Conservation (phyloP, 768 basidiomycete genomes). For the Xanthoconium stramineum region DNA sequence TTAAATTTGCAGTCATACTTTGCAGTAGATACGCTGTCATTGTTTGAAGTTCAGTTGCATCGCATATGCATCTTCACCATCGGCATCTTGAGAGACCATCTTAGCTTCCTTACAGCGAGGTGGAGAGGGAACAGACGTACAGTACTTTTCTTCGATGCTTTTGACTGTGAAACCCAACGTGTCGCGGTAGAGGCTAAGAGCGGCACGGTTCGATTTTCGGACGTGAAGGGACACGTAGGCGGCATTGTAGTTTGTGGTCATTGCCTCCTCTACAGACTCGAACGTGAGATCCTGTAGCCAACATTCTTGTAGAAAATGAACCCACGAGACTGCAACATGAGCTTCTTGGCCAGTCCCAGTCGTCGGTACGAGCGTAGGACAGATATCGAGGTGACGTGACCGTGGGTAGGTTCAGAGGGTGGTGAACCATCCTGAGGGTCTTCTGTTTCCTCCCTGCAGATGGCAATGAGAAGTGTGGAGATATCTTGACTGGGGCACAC, state of each 20-base stretch:
- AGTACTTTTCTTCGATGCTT: constrained; percentile 86
- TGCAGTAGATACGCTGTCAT: constrained; percentile 7
- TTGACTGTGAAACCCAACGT: constrained; percentile 87
- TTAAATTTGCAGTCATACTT: not conserved
- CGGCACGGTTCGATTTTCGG: constrained; percentile 91
- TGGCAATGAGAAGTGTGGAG: constrained; percentile 25
- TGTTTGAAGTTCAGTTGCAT: constrained; percentile 69
- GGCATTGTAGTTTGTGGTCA: constrained; percentile 85
- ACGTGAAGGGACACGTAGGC: constrained; percentile 87
- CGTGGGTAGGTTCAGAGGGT: constrained; percentile 61
- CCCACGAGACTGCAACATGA: constrained; percentile 93
- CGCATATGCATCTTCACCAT: constrained; percentile 92
- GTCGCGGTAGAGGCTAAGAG: constrained; percentile 84
- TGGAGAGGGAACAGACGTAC: constrained; percentile 46
- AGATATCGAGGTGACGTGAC: constrained; percentile 96
- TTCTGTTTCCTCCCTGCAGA: constrained; percentile 53
- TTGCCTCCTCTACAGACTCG: constrained; percentile 70
- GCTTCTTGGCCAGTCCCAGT: constrained; percentile 88
- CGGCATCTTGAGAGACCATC: constrained; percentile 60
- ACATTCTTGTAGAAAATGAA: constrained; percentile 5
- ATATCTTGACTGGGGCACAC: constrained; percentile 18
- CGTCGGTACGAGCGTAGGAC: constrained; percentile 87
- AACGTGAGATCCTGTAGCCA: not conserved
- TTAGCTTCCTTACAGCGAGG: constrained; percentile 7
- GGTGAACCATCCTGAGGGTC: constrained; percentile 44